Evolutionary conservation across 768 basidiomycete species (phyloP), one percentile per base, ranked within the genome.

Genomic region (Suillus americanus): DNA sequence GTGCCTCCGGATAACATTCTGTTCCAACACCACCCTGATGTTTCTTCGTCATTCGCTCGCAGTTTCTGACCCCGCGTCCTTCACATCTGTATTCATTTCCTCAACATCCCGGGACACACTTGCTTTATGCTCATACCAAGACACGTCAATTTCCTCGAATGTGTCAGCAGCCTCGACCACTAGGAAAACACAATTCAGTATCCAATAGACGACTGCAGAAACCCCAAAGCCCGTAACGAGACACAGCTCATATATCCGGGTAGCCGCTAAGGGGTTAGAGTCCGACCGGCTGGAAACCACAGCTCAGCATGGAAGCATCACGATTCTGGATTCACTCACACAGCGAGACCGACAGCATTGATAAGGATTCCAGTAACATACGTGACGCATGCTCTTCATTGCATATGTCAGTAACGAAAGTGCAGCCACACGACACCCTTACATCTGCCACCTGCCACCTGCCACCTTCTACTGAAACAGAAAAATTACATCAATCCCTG

Each of bases 201-300:
- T 37, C 70, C 79, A 84, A 75, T 94, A 95, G 54, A 89, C 72
- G 64, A 90, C 57, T 9, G 84, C 79, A 2, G 92, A 90, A 50
- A 88, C 82, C 38, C 85, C 86, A 67, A 92, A 90, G 37, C 92
- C 91, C n/a, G 89, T 89, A 78, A 94, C 90, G 82, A 94, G 94
- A 20, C 89, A 87, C 79, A 93, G 82, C 62, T 88, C 79, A 75
- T 89, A 92, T 67, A 91, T 84, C 62, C 85, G 83, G 25, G 86
- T 90, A 1, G 91, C 91, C 5, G 83, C 85, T 30, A 89, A 70
- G 7, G 7, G 89, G 92, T 90, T 0, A 71, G n/a, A n/a, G n/a
- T 74, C 50, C 79, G 80, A 9, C 89, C 89, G 37, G 87, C 85
- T 85, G 64, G 38, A 60, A 61, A 23, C 6, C 13, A 12, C 35